Base-by-base conservation (phyloP, 805 yeast species). In the Nematodospora valgi region DNA sequence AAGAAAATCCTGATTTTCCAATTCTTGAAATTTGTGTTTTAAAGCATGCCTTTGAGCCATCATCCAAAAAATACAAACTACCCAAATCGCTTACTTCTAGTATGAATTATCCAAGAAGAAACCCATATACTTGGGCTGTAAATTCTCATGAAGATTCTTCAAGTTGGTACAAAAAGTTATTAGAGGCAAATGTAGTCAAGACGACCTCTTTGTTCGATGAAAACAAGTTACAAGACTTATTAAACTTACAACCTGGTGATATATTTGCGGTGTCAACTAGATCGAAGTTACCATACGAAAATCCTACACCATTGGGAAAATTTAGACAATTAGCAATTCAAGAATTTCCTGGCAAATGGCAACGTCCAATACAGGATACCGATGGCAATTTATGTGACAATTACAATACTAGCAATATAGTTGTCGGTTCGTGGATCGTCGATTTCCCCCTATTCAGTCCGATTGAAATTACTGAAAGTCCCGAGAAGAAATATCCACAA, bases 371-470 rank as follows among this genome's bases (percentile, higher is more conserved):
- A 10, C 28, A 35, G 15, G 17, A 32, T 4, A 26, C 33, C 5
- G 26, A 42, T 6, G 51, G 50, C 5, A 30, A 29, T 4, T 11
- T 47, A 4, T 31, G 34, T 3, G 29, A 27, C 1, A 57, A 44
- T 15, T 54, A 48, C 38, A 51, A 42, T 39, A 37, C 18, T 26
- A 48, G 39, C 2, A 62, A 71, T 12, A 44, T 72, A 1, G 75
- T 76, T 53, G 82, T 80, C 3, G 88, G 78, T 0, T 57, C 78
- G 1, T 93, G 98, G 98, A 80, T 93, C 8, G 80, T 78, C n/a
- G 85, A 86, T 39, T 93, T 93, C 64, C 98, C 98, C 1, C 64
- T 93, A 9, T 93, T 93, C 58, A 82, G 81, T 39, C 98, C 98
- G 0, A 52, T 60, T 4, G 89, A 82, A 43, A 31, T 47, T 1